Conservation (phyloP, 129 eudicot genomes). For the Tanacetum coccineum region DNA sequence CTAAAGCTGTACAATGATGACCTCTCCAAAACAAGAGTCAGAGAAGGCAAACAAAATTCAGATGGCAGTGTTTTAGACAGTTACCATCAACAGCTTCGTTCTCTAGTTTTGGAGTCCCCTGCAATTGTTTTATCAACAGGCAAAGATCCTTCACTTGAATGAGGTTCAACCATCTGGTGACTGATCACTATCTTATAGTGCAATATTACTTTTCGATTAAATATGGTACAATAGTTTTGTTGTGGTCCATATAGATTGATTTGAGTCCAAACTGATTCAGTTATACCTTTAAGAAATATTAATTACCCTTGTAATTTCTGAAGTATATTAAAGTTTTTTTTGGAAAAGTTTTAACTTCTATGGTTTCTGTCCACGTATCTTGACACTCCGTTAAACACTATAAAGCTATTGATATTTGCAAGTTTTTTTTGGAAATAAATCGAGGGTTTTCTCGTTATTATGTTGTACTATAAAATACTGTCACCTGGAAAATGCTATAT, state of each 20-base stretch:
- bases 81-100: conserved; percentile 36
- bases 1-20: conserved; percentile 44
- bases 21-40: conserved; percentile 16
- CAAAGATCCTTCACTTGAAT: conserved; percentile 3
- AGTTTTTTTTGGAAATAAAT: no score
- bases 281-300: not conserved
- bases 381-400: not conserved
- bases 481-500: not conserved
- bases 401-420: not conserved
- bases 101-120: conserved; percentile 51
- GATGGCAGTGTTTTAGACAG: conserved; percentile 32
- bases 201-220: not conserved
- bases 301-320: not conserved
- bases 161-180: conserved; percentile 3
- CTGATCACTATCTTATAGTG: no score
- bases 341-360: not conserved
- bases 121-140: no score
- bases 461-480: not conserved
- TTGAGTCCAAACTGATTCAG: conserved; percentile 1
- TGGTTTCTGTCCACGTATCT: not conserved
- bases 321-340: not conserved
- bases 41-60: conserved; percentile 25
- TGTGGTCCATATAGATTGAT: not conserved
- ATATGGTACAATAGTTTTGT: not conserved
- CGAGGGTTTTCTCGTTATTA: not conserved